Evolutionary conservation across 352 stramenopile species (phyloP).

Genomic region (Lagenidium sp.): DNA sequence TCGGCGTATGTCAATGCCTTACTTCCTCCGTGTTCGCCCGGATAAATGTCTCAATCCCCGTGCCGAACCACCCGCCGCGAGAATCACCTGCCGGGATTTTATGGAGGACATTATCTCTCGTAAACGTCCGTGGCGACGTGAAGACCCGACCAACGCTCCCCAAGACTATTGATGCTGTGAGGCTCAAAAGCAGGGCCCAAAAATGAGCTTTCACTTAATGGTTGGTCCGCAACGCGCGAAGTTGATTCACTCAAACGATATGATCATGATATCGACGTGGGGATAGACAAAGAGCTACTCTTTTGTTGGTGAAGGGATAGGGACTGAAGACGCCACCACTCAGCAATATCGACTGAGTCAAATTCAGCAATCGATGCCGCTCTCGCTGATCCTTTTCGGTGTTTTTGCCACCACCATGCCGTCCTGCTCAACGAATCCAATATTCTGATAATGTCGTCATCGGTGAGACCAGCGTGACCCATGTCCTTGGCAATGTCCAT

Average conservation of each 20-base stretch:
- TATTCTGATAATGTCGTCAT: conserved; percentile 2
- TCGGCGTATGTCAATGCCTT: conserved; percentile 84
- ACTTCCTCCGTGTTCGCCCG: conserved; percentile 58
- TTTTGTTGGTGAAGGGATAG: too few species aligned
- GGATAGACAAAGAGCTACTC: too few species aligned
- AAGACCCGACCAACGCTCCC: conserved; percentile 25
- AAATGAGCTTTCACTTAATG: too few species aligned
- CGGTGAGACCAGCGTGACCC: too few species aligned
- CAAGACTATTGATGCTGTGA: conserved; percentile 35
- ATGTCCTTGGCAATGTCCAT: conserved; percentile 9
- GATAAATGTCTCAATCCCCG: conserved; percentile 50
- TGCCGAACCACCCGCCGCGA: conserved; percentile 14
- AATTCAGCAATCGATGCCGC: too few species aligned
- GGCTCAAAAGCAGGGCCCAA: too few species aligned
- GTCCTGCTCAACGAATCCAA: conserved; percentile 2
- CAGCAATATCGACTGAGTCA: conserved; percentile 25
- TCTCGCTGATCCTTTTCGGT: conserved; percentile 2
- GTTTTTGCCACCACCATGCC: conserved; percentile 12
- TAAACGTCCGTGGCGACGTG: conserved; percentile 61
- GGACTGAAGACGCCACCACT: conserved; percentile 64
- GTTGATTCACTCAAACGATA: too few species aligned
- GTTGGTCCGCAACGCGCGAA: too few species aligned
- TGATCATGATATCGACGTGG: too few species aligned
- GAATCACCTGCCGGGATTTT: conserved; percentile 69
- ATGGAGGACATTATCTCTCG: conserved; percentile 81